Base-by-base conservation (phyloP, 1,284 basidiomycete species). In the Ustilago nuda region DNA sequence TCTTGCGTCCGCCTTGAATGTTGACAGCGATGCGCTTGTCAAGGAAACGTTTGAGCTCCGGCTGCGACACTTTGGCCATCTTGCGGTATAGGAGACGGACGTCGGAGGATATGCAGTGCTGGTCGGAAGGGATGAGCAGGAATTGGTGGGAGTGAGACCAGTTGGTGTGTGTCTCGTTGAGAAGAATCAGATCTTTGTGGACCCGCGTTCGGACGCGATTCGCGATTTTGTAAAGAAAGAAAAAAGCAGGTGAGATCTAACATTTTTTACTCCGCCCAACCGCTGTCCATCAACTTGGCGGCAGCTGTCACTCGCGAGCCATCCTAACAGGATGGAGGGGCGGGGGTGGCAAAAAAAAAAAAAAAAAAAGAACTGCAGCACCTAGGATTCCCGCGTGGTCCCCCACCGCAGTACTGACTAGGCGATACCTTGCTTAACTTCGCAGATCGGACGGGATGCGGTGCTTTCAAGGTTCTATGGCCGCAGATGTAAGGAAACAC, bases 1-100 rank as follows among this genome's bases (percentile, higher is more conserved):
- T 92, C 89, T 94, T 94, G 82, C 97, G 92, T 66, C 94, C 94
- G 61, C 95, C 97, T 86, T 99, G 96, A 8, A 99, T 89, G 88
- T 98, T 92, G 84, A 99, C 89, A 87, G 94, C 95, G 80, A 98
- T 89, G 81, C 92, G 93, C 89, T 98, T 97, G 90, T 99, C 97
- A 93, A 99, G 98, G 86, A 97, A 99, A n/a, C 82, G 79, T 61
- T 85, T 84, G 45, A 85, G 78, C 66, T 85, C 84, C n/a, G 84
- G 84, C 59, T 84, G 82, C 11, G 82, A 78, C 36, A 84, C 84
- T 57, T 79, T 83, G 19, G 81, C 72, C 83, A 84, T 84, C 54
- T 51, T 78, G 60, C 45, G 5, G 19, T 32, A 17, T 57, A n/a
- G 46, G 39, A 2, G 12, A 15, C 17, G 3, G 27, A 30, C 3